phyloP scores from a whole-genome alignment of 148 eudicot species.

The Nepenthes mirabilis region DNA sequence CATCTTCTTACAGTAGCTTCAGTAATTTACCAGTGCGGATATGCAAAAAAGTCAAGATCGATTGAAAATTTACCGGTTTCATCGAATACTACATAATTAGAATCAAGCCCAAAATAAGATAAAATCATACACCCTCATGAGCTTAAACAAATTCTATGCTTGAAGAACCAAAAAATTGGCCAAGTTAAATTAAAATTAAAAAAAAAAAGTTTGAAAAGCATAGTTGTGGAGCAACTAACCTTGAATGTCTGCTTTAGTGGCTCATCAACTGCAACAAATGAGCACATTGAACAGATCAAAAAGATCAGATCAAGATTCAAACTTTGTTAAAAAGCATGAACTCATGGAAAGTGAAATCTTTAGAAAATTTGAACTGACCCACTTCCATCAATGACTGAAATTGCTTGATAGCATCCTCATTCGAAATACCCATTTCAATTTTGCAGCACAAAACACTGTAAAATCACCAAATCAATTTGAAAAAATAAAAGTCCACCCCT shows the following conservation, averaged over 20 bases:
- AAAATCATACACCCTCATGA: too few species aligned
- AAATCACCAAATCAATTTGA: too few species aligned
- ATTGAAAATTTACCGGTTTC: too few species aligned
- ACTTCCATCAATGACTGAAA: slow-evolving; percentile 49
- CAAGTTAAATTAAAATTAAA: not conserved
- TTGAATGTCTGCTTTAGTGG: slow-evolving; percentile 48
- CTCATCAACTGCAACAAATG: slow-evolving; percentile 49
- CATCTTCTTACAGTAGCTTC: too few species aligned
- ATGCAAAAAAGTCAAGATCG: too few species aligned
- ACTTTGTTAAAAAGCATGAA: not conserved
- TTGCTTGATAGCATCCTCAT: slow-evolving; percentile 61
- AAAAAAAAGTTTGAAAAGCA: not conserved
- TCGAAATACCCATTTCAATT: slow-evolving; percentile 25
- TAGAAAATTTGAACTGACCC: slow-evolving; percentile 22
- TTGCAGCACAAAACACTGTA: not conserved
- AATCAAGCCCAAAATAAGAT: too few species aligned
- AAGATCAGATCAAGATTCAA: not conserved
- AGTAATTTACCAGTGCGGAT: too few species aligned
- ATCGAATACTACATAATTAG: too few species aligned
- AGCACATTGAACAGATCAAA: slow-evolving; percentile 3
- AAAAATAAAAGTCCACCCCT: too few species aligned
- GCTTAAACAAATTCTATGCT: not conserved
- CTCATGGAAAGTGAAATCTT: slow-evolving; percentile 8
- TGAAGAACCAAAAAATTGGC: not conserved
- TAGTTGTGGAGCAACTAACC: slow-evolving; percentile 24